Percentiles rank a stretch among this genome's conserved stretches.
phyloP scores from a whole-genome alignment of 306 rosid species.

The Luffa acutangula region DNA sequence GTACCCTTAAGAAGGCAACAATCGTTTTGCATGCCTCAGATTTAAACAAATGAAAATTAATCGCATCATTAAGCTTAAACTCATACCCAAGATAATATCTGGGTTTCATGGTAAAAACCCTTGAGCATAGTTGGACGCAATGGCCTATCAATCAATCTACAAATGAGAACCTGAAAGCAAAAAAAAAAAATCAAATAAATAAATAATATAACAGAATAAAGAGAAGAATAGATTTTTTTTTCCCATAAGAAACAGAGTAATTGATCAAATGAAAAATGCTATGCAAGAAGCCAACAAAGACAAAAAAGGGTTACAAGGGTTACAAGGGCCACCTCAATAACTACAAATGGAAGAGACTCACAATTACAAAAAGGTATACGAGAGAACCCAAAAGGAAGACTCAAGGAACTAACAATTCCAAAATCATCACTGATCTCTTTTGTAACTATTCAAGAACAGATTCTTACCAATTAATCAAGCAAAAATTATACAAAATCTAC shows the following conservation, averaged over 20 bases:
- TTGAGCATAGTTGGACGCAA: constrained; percentile 89
- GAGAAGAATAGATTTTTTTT: neutral
- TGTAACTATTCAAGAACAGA: neutral
- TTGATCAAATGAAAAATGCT: neutral
- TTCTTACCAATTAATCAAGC: neutral
- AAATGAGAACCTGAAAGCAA: constrained; percentile 80
- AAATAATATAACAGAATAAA: neutral
- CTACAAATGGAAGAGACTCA: neutral
- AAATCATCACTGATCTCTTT: neutral
- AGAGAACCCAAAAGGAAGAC: neutral
- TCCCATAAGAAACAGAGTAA: neutral
- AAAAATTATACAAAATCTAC: neutral
- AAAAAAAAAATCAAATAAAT: neutral
- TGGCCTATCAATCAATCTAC: constrained; percentile 97
- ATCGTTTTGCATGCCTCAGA: neutral
- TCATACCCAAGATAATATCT: constrained; percentile 89
- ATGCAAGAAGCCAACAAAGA: neutral
- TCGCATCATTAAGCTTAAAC: neutral
- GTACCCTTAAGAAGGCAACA: neutral
- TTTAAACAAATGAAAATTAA: neutral
- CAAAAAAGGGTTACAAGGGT: neutral
- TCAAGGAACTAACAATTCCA: neutral
- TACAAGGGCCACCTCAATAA: neutral
- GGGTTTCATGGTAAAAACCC: constrained; percentile 95
- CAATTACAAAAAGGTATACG: neutral